A percentile compares a stretch with the other conserved stretches of the same genome.
Evolutionary conservation across 108 stramenopile species (phyloP).

Genomic region (Skeletonema grethae): DNA sequence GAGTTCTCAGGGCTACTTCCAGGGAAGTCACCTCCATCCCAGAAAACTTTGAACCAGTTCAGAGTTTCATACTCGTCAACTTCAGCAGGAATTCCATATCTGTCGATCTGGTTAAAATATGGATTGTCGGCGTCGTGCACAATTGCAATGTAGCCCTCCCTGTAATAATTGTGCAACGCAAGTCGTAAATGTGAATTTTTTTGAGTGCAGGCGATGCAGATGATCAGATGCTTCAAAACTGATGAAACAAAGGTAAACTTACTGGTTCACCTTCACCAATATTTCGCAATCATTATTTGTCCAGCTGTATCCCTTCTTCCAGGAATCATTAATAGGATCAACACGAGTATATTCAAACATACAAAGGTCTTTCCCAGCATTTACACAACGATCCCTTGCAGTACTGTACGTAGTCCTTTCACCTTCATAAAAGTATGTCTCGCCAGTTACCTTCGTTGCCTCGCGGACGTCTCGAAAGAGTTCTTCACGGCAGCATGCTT

Average conservation of each 20-base stretch:
- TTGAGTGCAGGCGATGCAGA: background rate
- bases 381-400: slow-evolving; percentile 45
- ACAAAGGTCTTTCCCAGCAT: slow-evolving; percentile 28
- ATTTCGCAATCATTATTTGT: slow-evolving; percentile 38
- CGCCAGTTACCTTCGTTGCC: slow-evolving; percentile 27
- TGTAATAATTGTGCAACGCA: background rate
- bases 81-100: slow-evolving; percentile 22
- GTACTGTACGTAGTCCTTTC: slow-evolving; percentile 51
- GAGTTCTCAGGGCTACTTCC: slow-evolving; percentile 34
- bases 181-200: background rate
- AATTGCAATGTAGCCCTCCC: slow-evolving; percentile 53
- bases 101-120: slow-evolving; percentile 1
- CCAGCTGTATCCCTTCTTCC: slow-evolving; percentile 41
- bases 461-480: slow-evolving; percentile 17
- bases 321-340: slow-evolving; percentile 7
- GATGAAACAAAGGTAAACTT: slow-evolving; percentile 10
- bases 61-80: slow-evolving; percentile 37
- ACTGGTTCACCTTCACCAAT: slow-evolving; percentile 39
- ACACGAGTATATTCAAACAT: slow-evolving; percentile 12
- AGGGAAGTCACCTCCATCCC: slow-evolving; percentile 45
- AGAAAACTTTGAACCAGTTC: slow-evolving; percentile 52
- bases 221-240: background rate
- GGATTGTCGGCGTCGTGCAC: slow-evolving; percentile 47
- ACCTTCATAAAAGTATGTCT: slow-evolving; percentile 38
- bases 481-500: slow-evolving; percentile 43